Evolutionary conservation across 106 monocot species (phyloP).

Genomic region (Phalaenopsis equestris): DNA sequence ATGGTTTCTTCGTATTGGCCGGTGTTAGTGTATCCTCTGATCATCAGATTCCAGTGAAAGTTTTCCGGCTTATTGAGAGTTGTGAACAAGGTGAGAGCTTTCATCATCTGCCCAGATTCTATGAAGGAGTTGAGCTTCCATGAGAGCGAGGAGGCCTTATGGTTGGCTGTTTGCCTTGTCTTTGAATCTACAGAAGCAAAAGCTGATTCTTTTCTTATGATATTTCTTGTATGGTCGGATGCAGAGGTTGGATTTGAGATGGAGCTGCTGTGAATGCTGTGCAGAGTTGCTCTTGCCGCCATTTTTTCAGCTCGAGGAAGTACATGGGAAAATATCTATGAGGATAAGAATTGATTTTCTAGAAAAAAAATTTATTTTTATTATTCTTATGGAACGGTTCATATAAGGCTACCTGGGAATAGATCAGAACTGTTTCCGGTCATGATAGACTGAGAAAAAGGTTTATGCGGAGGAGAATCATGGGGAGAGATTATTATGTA

Average conservation of each 20-base stretch:
- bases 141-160: constrained; percentile 12
- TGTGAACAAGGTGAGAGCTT: constrained; percentile 31
- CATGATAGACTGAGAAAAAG: no score
- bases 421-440: no score
- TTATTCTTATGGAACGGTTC: not conserved
- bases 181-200: not conserved
- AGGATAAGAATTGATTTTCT: no score
- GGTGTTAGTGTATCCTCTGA: constrained; percentile 43
- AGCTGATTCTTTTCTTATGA: not conserved
- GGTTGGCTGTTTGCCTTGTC: not conserved
- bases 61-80: constrained; percentile 24
- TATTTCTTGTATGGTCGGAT: not conserved
- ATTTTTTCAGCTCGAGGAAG: not conserved
- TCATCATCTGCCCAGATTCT: constrained; percentile 26
- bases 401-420: not conserved
- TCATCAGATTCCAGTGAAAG: constrained; percentile 65
- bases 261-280: not conserved
- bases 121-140: constrained; percentile 16
- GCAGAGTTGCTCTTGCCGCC: not conserved
- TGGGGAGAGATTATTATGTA: no score
- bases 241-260: not conserved
- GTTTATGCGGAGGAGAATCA: no score
- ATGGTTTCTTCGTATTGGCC: constrained; percentile 42
- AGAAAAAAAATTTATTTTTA: no score
- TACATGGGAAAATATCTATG: no score